These are phyloP conservation scores for Pythium plurisporium DNA, from an alignment of 352 stramenopile species.

Conservation along the genomic window DNA sequence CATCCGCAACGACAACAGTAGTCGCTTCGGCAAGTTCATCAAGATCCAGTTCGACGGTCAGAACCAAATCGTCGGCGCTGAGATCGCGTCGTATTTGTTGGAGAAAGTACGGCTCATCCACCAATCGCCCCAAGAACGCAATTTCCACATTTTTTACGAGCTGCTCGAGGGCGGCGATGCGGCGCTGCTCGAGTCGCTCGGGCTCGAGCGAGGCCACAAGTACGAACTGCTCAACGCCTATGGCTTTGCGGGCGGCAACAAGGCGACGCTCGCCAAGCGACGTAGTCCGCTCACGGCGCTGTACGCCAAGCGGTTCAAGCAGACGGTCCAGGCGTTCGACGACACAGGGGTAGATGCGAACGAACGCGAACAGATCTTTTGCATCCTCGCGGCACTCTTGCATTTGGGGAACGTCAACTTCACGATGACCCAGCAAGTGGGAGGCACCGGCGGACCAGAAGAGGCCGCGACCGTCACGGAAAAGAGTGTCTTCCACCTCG, in stretches of 20 bases:
- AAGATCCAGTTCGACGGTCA: constrained; percentile 79
- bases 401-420: constrained; percentile 96
- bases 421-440: constrained; percentile 16
- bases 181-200: constrained; percentile 54
- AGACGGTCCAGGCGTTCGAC: constrained; percentile 72
- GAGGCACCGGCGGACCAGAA: constrained; percentile 24
- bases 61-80: constrained; percentile 68
- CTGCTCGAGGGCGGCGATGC: constrained; percentile 35
- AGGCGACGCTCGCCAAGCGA: constrained; percentile 25
- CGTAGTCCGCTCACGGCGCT: constrained; percentile 31
- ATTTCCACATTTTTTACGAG: constrained; percentile 86
- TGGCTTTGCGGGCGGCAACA: constrained; percentile 45
- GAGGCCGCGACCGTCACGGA: constrained; percentile 46
- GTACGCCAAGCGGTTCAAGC: constrained; percentile 51
- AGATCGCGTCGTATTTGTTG: constrained; percentile 74
- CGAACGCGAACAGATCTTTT: constrained; percentile 56
- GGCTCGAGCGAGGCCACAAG: constrained; percentile 52
- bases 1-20: constrained; percentile 86
- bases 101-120: constrained; percentile 77
- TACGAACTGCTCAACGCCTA: constrained; percentile 90
- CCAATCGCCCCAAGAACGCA: constrained; percentile 66
- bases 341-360: constrained; percentile 57
- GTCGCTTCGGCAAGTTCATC: constrained; percentile 90
- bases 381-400: constrained; percentile 87
- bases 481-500: constrained; percentile 42